Conservation (phyloP, 345 rosid genomes). For the Syzygium oleosum region DNA sequence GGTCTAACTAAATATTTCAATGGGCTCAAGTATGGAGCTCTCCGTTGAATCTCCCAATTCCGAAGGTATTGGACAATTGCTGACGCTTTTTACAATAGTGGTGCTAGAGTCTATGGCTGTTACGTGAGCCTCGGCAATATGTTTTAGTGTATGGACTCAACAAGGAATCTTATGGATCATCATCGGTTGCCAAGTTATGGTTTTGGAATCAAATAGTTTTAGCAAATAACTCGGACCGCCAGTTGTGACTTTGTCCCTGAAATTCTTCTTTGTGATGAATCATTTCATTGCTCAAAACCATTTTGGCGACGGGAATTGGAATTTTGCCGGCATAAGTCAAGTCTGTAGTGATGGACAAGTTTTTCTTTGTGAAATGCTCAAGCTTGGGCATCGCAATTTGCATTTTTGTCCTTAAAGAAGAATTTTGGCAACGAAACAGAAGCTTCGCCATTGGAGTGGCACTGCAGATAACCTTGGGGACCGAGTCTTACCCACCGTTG, state of each 20-base stretch:
- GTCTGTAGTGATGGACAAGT: too few relatives aligned
- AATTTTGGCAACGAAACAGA: neutral
- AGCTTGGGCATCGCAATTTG: neutral
- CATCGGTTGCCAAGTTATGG: neutral
- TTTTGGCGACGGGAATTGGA: neutral
- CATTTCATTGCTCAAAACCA: neutral
- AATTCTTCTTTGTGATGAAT: neutral
- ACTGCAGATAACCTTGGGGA: too few relatives aligned
- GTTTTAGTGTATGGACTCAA: neutral
- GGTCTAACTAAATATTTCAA: neutral
- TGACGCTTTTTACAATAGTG: too few relatives aligned
- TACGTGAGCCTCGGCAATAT: neutral
- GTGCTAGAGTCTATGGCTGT: neutral
- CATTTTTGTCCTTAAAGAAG: too few relatives aligned
- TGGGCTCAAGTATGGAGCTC: neutral
- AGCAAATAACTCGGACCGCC: neutral
- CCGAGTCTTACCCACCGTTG: too few relatives aligned
- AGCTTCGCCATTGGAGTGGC: too few relatives aligned
- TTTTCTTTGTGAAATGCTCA: neutral
- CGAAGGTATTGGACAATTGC: too few relatives aligned
- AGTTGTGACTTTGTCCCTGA: neutral
- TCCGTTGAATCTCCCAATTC: neutral
- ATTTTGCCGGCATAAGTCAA: neutral
- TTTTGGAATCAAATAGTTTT: neutral
- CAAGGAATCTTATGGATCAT: neutral